These are phyloP conservation scores for Colletotrichum cuscutae DNA, from an alignment of 2,329 filamentous ascomycete genomes.

Conservation along the genomic window DNA sequence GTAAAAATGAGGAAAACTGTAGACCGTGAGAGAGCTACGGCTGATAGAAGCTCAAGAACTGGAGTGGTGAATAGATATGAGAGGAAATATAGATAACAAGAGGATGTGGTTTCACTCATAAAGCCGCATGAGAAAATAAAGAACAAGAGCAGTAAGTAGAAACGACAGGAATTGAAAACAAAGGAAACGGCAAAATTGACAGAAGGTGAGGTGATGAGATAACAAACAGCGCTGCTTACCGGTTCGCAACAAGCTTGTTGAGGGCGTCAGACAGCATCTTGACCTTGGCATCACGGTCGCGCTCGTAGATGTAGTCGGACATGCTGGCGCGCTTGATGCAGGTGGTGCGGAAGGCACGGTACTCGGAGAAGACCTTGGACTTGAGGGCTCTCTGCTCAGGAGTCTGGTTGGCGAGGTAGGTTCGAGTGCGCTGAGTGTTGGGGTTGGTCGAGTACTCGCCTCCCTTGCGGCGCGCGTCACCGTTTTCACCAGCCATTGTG, in stretches of 20 bases:
- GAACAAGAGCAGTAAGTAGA: background rate
- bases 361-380: background rate
- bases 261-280: background rate
- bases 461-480: background rate
- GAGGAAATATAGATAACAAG: background rate
- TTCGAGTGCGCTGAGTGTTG: background rate
- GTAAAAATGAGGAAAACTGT: background rate
- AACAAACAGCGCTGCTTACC: background rate
- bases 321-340: background rate
- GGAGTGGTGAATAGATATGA: background rate
- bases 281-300: background rate
- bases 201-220: background rate
- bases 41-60: too few relatives aligned
- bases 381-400: background rate
- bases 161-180: background rate
- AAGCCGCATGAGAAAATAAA: too few relatives aligned
- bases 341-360: background rate
- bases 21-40: background rate
- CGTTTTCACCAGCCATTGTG: background rate
- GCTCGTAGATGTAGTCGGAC: background rate
- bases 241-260: background rate
- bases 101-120: too few relatives aligned
- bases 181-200: too few relatives aligned
- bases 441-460: background rate
- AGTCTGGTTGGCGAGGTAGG: background rate